Conservation (phyloP, 1,284 basidiomycete species). For the Heterobasidion occidentale region DNA sequence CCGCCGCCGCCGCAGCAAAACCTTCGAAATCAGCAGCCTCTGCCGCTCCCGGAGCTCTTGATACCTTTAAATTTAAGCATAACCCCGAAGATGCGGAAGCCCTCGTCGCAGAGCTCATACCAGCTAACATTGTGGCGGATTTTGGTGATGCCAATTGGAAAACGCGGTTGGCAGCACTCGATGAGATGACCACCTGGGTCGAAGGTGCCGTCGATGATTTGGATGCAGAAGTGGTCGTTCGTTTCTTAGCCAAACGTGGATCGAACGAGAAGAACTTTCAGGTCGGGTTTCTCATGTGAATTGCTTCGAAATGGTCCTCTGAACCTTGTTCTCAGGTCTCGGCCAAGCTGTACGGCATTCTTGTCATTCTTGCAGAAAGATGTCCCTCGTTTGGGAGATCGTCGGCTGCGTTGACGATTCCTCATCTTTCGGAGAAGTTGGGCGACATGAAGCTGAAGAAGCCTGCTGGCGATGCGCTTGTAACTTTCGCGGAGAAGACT, state of each 20-base stretch:
- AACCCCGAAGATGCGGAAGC: conserved; percentile 89
- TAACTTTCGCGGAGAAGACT: conserved; percentile 84
- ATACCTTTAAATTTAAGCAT: conserved; percentile 89
- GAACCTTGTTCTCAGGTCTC: conserved; percentile 57
- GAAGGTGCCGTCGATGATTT: conserved; percentile 59
- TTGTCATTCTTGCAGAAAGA: conserved; percentile 67
- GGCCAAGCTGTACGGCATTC: conserved; percentile 76
- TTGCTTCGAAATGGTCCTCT: conserved; percentile 3
- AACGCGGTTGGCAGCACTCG: conserved; percentile 77
- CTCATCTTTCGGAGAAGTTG: conserved; percentile 90
- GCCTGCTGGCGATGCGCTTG: conserved; percentile 86
- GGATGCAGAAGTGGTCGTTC: conserved; percentile 86
- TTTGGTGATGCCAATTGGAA: conserved; percentile 93
- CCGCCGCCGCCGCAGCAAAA: conserved; percentile 33
- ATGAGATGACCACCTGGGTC: conserved; percentile 83
- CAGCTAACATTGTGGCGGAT: conserved; percentile 62
- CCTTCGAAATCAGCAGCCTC: conserved; percentile 43
- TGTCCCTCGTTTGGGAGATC: conserved; percentile 84
- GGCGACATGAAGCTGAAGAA: conserved; percentile 98
- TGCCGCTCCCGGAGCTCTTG: conserved; percentile 47
- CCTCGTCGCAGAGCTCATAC: conserved; percentile 71
- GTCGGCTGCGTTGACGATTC: conserved; percentile 76
- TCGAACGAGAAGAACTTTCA: conserved; percentile 99
- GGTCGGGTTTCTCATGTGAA: conserved; percentile 31
- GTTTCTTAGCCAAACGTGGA: conserved; percentile 90